Evolutionary conservation across 306 rosid genomes (phyloP).

Genomic region (Casuarina cunninghamiana): DNA sequence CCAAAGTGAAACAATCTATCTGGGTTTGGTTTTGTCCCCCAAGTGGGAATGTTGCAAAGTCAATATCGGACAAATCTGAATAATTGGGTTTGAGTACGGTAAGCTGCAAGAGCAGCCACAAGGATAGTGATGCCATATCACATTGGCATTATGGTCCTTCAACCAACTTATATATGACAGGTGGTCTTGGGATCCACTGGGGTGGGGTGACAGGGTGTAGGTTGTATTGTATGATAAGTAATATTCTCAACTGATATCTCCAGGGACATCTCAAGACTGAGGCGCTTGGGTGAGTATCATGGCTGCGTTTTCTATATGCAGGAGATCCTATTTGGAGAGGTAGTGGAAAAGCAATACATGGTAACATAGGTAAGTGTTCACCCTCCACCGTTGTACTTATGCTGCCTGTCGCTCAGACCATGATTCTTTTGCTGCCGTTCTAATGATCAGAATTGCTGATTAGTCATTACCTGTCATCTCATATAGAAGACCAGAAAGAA

Average conservation of each 20-base stretch:
- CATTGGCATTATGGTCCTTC: background rate
- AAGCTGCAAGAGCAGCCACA: background rate
- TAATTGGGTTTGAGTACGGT: too few relatives aligned
- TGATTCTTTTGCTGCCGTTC: too few relatives aligned
- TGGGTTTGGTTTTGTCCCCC: too few relatives aligned
- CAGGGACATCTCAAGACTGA: too few relatives aligned
- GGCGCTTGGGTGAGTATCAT: too few relatives aligned
- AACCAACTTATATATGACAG: background rate
- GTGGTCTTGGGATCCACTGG: background rate
- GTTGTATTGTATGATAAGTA: background rate
- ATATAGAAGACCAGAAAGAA: too few relatives aligned
- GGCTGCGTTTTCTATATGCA: too few relatives aligned
- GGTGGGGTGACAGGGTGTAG: background rate
- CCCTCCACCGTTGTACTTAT: background rate
- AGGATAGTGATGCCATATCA: background rate
- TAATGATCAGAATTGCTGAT: too few relatives aligned
- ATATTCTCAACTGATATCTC: background rate
- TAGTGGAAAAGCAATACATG: background rate
- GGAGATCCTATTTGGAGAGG: background rate
- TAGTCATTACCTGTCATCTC: background rate
- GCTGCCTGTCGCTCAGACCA: background rate
- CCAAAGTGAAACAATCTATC: too few relatives aligned
- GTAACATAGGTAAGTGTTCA: background rate
- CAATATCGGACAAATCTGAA: too few relatives aligned
- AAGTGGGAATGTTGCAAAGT: too few relatives aligned